A percentile compares a stretch with the other conserved stretches of the same genome.
phyloP scores from a whole-genome alignment of 306 rosid genomes.

The Lathyrus sativus region DNA sequence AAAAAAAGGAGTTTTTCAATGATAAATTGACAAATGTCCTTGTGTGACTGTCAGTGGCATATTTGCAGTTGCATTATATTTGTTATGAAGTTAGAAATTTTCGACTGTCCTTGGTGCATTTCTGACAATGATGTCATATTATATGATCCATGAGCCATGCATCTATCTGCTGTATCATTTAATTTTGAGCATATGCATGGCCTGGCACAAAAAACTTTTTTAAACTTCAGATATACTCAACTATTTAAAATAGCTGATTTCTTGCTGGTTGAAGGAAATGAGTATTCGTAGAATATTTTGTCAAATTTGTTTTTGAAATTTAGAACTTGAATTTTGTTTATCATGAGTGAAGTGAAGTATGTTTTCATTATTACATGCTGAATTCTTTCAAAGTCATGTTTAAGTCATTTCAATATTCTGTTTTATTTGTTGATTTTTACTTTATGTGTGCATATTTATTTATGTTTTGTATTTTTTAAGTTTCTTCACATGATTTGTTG shows the following conservation, averaged over 20 bases:
- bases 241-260: constrained; percentile 1
- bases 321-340: constrained; percentile 8
- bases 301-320: constrained; percentile 19
- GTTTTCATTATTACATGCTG: neutral
- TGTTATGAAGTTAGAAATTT: constrained; percentile 29
- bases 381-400: neutral
- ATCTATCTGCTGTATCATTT: constrained; percentile 16
- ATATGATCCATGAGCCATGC: neutral
- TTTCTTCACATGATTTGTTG: constrained; percentile 2
- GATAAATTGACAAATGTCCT: constrained; percentile 1
- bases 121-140: constrained; percentile 4
- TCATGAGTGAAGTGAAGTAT: neutral
- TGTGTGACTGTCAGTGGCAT: constrained; percentile 8
- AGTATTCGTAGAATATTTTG: constrained; percentile 2
- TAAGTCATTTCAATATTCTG: constrained; percentile 2
- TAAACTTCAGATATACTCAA: neutral
- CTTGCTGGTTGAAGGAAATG: constrained; percentile 20
- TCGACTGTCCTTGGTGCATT: neutral
- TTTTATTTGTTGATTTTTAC: constrained; percentile 11
- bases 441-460: constrained; percentile 2
- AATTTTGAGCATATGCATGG: constrained; percentile 10
- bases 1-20: neutral
- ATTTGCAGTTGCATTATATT: constrained; percentile 6
- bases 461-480: constrained; percentile 27
- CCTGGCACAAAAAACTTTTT: neutral